Evolutionary conservation across 805 yeast genomes (phyloP), one percentile per base, ranked within the genome.

Genomic region (Debaryomyces prosopidis): DNA sequence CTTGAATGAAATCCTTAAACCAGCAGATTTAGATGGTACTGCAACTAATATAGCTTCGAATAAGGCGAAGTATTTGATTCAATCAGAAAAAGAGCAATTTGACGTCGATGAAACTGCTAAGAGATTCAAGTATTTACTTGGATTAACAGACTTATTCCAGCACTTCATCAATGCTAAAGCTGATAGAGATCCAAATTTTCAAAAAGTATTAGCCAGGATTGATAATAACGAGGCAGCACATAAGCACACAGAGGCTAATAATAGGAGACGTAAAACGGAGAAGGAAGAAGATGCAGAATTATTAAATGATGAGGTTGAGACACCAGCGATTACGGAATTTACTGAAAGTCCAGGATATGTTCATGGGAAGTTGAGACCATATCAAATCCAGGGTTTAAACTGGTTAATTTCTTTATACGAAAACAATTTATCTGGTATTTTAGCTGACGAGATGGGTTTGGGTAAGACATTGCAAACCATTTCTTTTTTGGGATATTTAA

Each of bases 361-460:
- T 18, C 59, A 69, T 9, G 95, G 95, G 36, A 57, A 60, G 34
- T 63, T 87, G 46, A 76, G 95, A 55, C 83, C 86, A 2, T 87
- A 87, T 59, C 95, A 87, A 65, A 75, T 87, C 50, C 90, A 84
- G 62, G 95, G 94, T 50, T 69, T 87, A 49, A 87, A 87, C 61
- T 87, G 95, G 95, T 66, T 87, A 54, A 77, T 86, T 11, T 75
- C 85, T 1, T 65, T 87, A 47, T 80, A 83, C 54, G 85, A 81
- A 50, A 85, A 84, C 65, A 79, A 81, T 48, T 67, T 87, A 38
- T 79, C 87, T 1, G 94, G 94, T 48, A 86, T 87, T 18, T 71
- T 87, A 47, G 94, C 94, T 1, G 94, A 87, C 65, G 94, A 87
- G 66, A 87, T 87, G 94, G 94, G 94, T 1, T 66, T 87, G 49